phyloP scores from a whole-genome alignment of 2,329 filamentous ascomycete genomes.

The Scedosporium minutisporum region DNA sequence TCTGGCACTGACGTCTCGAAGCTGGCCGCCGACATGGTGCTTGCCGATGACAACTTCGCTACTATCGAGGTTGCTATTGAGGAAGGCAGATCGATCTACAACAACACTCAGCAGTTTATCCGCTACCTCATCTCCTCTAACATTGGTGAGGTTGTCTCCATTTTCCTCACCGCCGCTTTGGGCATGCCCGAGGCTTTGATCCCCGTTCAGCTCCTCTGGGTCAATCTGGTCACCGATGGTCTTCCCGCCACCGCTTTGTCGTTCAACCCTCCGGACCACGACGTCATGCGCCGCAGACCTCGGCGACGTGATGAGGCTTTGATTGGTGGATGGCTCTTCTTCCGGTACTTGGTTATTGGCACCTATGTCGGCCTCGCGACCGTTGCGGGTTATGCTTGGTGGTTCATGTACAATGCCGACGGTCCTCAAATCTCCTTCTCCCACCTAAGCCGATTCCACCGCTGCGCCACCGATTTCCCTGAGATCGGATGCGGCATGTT shows the following conservation, averaged over 20 bases:
- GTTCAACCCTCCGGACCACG: constrained; percentile 97
- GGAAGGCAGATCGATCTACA: constrained; percentile 96
- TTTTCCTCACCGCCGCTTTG: constrained; percentile 91
- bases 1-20: constrained; percentile 96
- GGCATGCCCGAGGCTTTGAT: constrained; percentile 98
- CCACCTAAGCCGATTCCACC: constrained; percentile 88
- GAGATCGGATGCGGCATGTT: constrained; percentile 93
- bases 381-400: constrained; percentile 98
- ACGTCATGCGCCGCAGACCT: constrained; percentile 90
- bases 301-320: constrained; percentile 87
- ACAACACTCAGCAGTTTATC: constrained; percentile 99
- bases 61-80: constrained; percentile 95
- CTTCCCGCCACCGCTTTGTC: constrained; percentile 91
- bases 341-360: constrained; percentile 93
- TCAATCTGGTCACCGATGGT: constrained; percentile 96
- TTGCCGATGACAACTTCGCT: constrained; percentile 97
- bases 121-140: constrained; percentile 98
- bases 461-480: constrained; percentile 75
- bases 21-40: constrained; percentile 94
- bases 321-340: constrained; percentile 92
- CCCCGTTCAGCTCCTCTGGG: constrained; percentile 95
- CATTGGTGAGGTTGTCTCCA: constrained; percentile 97
- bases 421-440: constrained; percentile 88
- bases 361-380: constrained; percentile 91
- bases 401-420: constrained; percentile 91